Percentiles rank a stretch among this genome's conserved stretches.
phyloP scores from a whole-genome alignment of 306 rosid species.

The Albizia julibrissin region DNA sequence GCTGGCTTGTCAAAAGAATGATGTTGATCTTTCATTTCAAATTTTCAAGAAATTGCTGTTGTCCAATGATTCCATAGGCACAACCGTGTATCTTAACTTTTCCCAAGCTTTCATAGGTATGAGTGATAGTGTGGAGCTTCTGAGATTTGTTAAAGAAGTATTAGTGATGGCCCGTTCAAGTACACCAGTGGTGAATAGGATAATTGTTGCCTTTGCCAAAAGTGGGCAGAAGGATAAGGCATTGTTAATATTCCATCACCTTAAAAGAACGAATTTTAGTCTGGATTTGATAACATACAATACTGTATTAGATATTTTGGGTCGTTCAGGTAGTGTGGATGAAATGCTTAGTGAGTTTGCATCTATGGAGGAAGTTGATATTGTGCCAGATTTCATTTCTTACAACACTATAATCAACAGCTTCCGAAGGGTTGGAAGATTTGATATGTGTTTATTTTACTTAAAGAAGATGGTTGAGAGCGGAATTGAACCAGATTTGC shows the following conservation, averaged over 20 bases:
- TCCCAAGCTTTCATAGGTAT: slow-evolving; percentile 64
- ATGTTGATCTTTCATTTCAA: slow-evolving; percentile 50
- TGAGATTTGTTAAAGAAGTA: slow-evolving; percentile 40
- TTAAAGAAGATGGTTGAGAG: slow-evolving; percentile 69
- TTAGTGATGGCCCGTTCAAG: slow-evolving; percentile 49
- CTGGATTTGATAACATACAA: slow-evolving; percentile 73
- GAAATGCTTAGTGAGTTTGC: slow-evolving; percentile 60
- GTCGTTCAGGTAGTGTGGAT: slow-evolving; percentile 55
- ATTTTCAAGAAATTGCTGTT: slow-evolving; percentile 54
- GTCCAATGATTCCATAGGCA: slow-evolving; percentile 43
- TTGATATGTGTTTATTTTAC: slow-evolving; percentile 52
- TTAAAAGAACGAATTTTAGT: slow-evolving; percentile 42
- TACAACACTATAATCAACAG: slow-evolving; percentile 54
- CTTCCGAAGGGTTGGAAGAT: slow-evolving; percentile 72
- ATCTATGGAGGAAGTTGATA: slow-evolving; percentile 57
- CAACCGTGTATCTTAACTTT: slow-evolving; percentile 49
- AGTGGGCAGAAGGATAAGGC: slow-evolving; percentile 74
- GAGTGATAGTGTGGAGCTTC: slow-evolving; percentile 44
- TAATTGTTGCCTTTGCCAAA: slow-evolving; percentile 64
- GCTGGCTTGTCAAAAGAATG: slow-evolving; percentile 59
- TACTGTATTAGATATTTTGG: slow-evolving; percentile 71
- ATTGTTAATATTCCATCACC: slow-evolving; percentile 57
- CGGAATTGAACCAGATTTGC: slow-evolving; percentile 69
- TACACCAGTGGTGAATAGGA: slow-evolving; percentile 54
- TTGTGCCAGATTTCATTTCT: slow-evolving; percentile 64